Base-by-base conservation (phyloP, 2,329 filamentous ascomycete species). In the Diplodia mutila region DNA sequence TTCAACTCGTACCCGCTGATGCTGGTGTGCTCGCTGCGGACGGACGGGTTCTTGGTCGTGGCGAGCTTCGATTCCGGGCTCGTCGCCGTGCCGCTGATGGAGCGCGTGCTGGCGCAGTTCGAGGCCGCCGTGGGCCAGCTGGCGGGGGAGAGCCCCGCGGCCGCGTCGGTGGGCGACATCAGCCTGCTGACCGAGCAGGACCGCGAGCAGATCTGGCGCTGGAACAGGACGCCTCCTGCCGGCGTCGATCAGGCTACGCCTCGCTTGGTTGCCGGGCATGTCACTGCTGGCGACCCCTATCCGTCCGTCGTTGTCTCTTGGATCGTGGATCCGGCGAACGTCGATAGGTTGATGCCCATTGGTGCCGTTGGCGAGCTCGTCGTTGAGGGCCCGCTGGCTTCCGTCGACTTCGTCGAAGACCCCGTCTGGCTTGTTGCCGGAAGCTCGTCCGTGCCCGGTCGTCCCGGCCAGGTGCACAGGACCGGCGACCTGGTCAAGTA, bases 11-110 rank as follows among this genome's bases (percentile, higher is more conserved):
- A 90, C 73, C 84, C 87, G 1, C 83, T 91, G 37, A 90, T 90
- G 81, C 78, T 90, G 23, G 88, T 90, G 51, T 90, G 88, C 74
- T 87, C 85, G 4, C 78, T 90, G 6, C 84, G 86, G 42, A 80
- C 83, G 2, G 80, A 82, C 69, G 83, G 85, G 1, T 86, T 90
- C 73, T 76, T 85, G 18, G 80, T 88, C 67, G 88, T 87, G 79
- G 87, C 87, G 0, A 89, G 88, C 71, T 90, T 90, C 71, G 88
- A 91, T 72, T 87, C 87, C 25, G 84, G 85, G n/a, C 83, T 85
- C 0, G 84, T 90, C 21, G 79, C 80, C 21, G 80, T 78, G 37
- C 76, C 79, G 27, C 81, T 84, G 21, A 86, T 89, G 78, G 79
- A 88, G 71, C 80, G 81, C 37, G 84, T 85, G 3, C 78, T 89